Evolutionary conservation across 768 basidiomycete genomes (phyloP).

Genomic region (Tricholoma sp.): DNA sequence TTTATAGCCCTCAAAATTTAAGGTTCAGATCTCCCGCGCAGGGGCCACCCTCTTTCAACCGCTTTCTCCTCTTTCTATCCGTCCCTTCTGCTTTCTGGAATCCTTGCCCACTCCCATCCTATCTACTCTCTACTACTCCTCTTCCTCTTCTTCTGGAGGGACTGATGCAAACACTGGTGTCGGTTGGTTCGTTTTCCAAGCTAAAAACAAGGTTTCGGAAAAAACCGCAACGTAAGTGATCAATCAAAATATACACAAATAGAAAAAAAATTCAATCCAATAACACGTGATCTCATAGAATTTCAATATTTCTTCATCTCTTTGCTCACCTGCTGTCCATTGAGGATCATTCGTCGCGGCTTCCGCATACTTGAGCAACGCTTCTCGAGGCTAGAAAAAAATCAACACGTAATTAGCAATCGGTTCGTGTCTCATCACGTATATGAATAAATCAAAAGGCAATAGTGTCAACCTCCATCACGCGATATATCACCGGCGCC

Average conservation of each 20-base stretch:
- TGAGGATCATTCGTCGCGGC: slow-evolving; percentile 71
- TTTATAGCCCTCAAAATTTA: slow-evolving; percentile 79
- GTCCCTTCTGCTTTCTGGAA: slow-evolving; percentile 18
- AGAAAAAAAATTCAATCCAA: slow-evolving; percentile 19
- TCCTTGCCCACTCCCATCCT: background rate
- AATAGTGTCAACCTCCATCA: slow-evolving; percentile 26
- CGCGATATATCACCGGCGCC: slow-evolving; percentile 4
- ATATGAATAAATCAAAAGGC: slow-evolving; percentile 3
- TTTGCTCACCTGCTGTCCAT: slow-evolving; percentile 74
- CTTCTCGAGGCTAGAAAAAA: slow-evolving; percentile 84
- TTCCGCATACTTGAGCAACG: slow-evolving; percentile 89
- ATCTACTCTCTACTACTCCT: slow-evolving; percentile 35
- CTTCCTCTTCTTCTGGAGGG: slow-evolving; percentile 51
- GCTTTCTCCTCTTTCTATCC: slow-evolving; percentile 27
- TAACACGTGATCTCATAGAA: slow-evolving; percentile 26
- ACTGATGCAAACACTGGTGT: slow-evolving; percentile 74
- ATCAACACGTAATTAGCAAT: slow-evolving; percentile 16
- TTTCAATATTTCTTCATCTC: too few relatives aligned
- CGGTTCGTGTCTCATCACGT: slow-evolving; percentile 6
- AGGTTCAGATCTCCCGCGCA: slow-evolving; percentile 82
- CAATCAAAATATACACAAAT: slow-evolving; percentile 41
- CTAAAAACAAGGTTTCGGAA: slow-evolving; percentile 51
- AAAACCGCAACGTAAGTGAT: slow-evolving; percentile 64
- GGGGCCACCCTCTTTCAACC: slow-evolving; percentile 49
- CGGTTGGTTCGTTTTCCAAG: slow-evolving; percentile 84